phyloP scores from a whole-genome alignment of 441 rosid genomes.

The Flueggea neowawraea region DNA sequence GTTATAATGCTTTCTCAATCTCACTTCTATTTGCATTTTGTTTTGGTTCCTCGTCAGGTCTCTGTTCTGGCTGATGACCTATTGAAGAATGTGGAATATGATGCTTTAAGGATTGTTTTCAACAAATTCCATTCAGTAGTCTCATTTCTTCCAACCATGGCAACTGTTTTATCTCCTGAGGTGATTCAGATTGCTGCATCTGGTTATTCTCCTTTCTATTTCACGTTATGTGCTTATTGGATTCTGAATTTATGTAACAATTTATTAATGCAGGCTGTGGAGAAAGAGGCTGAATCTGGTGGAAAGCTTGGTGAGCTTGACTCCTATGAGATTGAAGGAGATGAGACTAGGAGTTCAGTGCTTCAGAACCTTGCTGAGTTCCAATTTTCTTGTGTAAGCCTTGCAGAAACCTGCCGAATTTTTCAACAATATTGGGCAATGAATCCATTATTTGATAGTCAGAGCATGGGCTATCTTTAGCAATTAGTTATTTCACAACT shows the following conservation, averaged over 20 bases:
- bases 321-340: conserved; percentile 96
- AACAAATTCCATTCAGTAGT: conserved; percentile 91
- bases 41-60: conserved; percentile 44
- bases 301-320: conserved; percentile 88
- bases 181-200: conserved; percentile 26
- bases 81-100: conserved; percentile 87
- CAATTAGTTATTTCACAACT: not conserved
- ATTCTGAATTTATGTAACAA: conserved; percentile 8
- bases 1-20: not conserved
- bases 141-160: conserved; percentile 69
- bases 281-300: conserved; percentile 83
- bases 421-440: not conserved
- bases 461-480: not conserved
- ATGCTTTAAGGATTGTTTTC: conserved; percentile 87
- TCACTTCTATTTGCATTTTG: not conserved
- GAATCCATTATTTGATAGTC: no score
- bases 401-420: not conserved
- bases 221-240: conserved; percentile 6
- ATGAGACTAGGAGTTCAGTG: conserved; percentile 85
- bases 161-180: conserved; percentile 92
- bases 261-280: conserved; percentile 52
- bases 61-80: conserved; percentile 96
- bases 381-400: conserved; percentile 95
- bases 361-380: conserved; percentile 94
- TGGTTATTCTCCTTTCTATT: not conserved